Percentiles rank a stretch among this genome's conserved stretches.
Evolutionary conservation across 371 early-diverging fungal genomes (phyloP).

Genomic region (Mucor lusitanicus): DNA sequence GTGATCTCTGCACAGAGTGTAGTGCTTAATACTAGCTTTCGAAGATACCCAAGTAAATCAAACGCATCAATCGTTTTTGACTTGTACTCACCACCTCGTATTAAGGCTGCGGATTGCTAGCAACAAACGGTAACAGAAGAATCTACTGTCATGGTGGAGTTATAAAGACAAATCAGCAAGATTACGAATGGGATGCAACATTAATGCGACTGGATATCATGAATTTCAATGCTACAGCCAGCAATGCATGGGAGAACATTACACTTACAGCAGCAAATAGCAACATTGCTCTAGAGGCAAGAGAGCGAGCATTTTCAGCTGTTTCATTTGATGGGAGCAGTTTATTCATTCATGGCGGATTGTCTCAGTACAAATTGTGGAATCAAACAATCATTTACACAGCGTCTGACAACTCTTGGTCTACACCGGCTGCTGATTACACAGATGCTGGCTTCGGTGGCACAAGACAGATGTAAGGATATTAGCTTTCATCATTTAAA

Average conservation of each 20-base stretch:
- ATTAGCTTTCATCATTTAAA: background rate
- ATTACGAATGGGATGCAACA: background rate
- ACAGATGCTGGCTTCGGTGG: background rate
- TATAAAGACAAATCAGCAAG: background rate
- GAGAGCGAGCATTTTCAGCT: background rate
- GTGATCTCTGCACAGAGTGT: background rate
- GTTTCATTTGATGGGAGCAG: background rate
- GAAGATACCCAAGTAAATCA: background rate
- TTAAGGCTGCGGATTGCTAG: background rate
- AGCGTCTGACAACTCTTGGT: background rate
- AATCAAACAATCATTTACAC: background rate
- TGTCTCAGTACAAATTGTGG: background rate
- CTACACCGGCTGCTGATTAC: background rate
- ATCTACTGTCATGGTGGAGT: background rate
- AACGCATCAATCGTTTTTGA: background rate
- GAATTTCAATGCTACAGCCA: background rate
- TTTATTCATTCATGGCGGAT: background rate
- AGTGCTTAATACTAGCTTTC: background rate
- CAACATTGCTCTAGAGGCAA: background rate
- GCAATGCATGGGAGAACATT: background rate
- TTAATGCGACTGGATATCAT: background rate
- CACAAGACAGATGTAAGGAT: background rate
- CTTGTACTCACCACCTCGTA: background rate
- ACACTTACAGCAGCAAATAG: background rate
- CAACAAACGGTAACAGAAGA: background rate